Base-by-base conservation (phyloP, 2,329 filamentous ascomycete genomes). In the Cordyceps militaris region DNA sequence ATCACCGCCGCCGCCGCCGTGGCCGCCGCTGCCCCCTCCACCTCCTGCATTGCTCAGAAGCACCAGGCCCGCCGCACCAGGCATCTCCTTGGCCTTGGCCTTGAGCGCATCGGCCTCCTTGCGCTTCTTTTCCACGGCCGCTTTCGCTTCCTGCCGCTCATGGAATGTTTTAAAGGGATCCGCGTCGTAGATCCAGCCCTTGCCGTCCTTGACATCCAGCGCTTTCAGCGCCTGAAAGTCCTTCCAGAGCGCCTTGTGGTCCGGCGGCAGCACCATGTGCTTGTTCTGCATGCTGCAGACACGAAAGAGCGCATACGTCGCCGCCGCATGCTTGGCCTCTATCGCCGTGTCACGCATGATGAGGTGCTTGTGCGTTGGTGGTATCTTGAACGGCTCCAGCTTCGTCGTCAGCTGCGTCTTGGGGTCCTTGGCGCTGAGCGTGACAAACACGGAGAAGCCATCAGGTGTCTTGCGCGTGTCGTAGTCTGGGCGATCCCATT, bases 281-380 rank as follows among this genome's bases (percentile, higher is more conserved):
- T 97, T 84, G 69, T 97, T 97, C 73, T 92, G 91, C 86, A 95
- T 96, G 68, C 88, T 97, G 71, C 89, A 93, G 3, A 97, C 89
- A 51, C 94, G 83, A 69, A 94, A 97, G 9, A 99, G 79, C 3
- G 87, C 89, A 73, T 95, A 97, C 0, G 92, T 90, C 4, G 94
- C 94, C 9, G 92, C 91, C 63, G 95, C 94, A 75, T 99, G 93
- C 60, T 88, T 86, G 21, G 94, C 93, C 76, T 99, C 94, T 10
- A 97, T 80, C 1, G 91, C 85, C 4, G 89, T 94, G 7, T 89
- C 81, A 68, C 89, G 87, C 55, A 81, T 78, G 24, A 90, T 87
- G 59, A 94, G 77, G 59, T 93, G 83, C 65, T 88, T 88, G 67
- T 94, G 86, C 54, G 83, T 83, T 1, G 83, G 78, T 3, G 92